Evolutionary conservation across 2,329 filamentous ascomycete species (phyloP).

Genomic region (Venturia aucupariae): DNA sequence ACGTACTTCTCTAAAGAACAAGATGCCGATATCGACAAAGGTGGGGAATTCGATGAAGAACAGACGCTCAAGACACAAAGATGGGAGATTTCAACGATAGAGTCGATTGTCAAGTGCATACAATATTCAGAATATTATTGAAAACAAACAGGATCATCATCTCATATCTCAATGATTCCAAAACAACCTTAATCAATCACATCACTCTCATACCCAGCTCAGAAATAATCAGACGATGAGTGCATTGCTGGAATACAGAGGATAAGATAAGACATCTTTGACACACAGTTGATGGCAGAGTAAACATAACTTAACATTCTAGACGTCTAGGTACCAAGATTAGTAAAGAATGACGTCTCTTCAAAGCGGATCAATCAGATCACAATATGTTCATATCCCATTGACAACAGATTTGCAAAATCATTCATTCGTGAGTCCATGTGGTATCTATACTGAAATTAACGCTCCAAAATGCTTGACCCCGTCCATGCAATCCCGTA

Average conservation of each 20-base stretch:
- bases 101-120: too few species aligned
- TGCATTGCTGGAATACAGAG: neutral
- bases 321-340: neutral
- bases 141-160: too few species aligned
- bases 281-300: neutral
- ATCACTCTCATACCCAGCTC: too few species aligned
- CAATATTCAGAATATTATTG: too few species aligned
- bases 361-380: neutral
- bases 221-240: neutral
- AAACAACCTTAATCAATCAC: too few species aligned
- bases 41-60: neutral
- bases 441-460: neutral
- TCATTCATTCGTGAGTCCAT: neutral
- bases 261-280: neutral
- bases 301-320: neutral
- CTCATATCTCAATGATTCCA: too few species aligned
- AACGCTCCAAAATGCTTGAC: slow-evolving; percentile 1
- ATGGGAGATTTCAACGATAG: too few species aligned
- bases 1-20: neutral
- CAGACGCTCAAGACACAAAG: neutral
- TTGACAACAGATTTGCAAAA: neutral
- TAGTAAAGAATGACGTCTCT: neutral
- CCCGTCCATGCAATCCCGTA: neutral
- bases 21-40: neutral
- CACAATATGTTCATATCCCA: neutral